Evolutionary conservation across 2,329 filamentous ascomycete species (phyloP).

Genomic region (Boeremia lycopersici): DNA sequence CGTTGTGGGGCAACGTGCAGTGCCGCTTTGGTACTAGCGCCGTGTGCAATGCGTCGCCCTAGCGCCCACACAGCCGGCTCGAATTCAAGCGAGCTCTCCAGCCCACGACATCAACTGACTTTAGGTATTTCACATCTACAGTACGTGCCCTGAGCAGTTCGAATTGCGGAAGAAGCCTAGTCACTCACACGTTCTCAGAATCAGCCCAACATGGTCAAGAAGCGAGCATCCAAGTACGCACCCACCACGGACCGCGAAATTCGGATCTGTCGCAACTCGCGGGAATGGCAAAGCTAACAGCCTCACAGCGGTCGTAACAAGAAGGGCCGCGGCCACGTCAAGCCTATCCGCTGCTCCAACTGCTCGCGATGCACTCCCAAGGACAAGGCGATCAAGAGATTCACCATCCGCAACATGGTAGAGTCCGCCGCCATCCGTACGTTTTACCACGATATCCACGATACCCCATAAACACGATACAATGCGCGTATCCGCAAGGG

Average conservation of each 20-base stretch:
- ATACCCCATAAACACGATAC: constrained; percentile 5
- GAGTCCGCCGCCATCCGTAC: constrained; percentile 99
- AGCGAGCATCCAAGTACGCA: constrained; percentile 74
- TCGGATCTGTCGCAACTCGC: constrained; percentile 12
- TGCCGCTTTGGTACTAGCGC: no score
- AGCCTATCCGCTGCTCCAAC: constrained; percentile 95
- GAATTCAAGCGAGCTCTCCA: background rate
- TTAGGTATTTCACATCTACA: constrained; percentile 44
- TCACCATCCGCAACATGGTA: constrained; percentile 99
- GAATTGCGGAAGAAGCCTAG: background rate
- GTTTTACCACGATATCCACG: constrained; percentile 51
- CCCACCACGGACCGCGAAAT: constrained; percentile 19
- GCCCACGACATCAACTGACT: constrained; percentile 45
- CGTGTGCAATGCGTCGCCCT: background rate
- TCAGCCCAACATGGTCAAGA: constrained; percentile 74
- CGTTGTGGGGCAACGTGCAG: background rate
- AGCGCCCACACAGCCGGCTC: constrained; percentile 2
- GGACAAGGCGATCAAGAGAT: constrained; percentile 99
- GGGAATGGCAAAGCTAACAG: constrained; percentile 43
- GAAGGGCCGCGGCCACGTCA: constrained; percentile 99
- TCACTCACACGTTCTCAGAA: constrained; percentile 44
- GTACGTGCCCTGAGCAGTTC: constrained; percentile 30
- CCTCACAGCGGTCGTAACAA: constrained; percentile 89
- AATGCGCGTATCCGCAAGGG: constrained; percentile 1
- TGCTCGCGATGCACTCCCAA: constrained; percentile 86